A percentile compares a stretch with the other conserved stretches of the same genome.
phyloP scores from a whole-genome alignment of 2,329 filamentous ascomycete species.

The Thermomyces lanuginosus region DNA sequence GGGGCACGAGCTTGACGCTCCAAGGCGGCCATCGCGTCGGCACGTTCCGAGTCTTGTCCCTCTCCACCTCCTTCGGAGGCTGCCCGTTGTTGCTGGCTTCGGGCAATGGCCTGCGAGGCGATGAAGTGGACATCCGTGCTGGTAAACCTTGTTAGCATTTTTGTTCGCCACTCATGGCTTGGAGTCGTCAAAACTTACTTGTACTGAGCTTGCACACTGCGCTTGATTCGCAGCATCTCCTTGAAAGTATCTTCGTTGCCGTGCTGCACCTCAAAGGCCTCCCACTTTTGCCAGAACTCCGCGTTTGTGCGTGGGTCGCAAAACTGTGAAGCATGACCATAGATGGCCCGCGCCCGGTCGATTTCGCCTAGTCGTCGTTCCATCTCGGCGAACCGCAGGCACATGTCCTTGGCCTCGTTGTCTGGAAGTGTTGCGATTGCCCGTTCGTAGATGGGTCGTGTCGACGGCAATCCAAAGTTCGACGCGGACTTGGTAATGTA shows the following conservation, averaged over 20 bases:
- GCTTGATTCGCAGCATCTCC: constrained; percentile 95
- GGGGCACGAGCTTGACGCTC: constrained; percentile 81
- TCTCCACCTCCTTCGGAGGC: constrained; percentile 19
- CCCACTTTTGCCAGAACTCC: constrained; percentile 92
- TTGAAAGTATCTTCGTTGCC: constrained; percentile 99
- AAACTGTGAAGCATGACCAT: constrained; percentile 91
- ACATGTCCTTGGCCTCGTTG: constrained; percentile 89
- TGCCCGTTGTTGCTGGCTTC: constrained; percentile 48
- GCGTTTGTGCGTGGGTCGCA: constrained; percentile 85
- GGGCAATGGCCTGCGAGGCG: constrained; percentile 80
- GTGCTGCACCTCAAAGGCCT: constrained; percentile 90
- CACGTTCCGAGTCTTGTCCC: constrained; percentile 30
- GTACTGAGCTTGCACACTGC: constrained; percentile 93
- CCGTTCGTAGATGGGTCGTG: constrained; percentile 86
- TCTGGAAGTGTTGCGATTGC: constrained; percentile 90
- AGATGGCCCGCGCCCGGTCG: constrained; percentile 86
- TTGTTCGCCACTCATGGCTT: not conserved
- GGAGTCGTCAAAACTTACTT: constrained; percentile 40
- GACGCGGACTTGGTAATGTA: constrained; percentile 98
- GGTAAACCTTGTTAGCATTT: constrained; percentile 20
- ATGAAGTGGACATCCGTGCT: constrained; percentile 96
- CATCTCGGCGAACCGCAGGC: constrained; percentile 96
- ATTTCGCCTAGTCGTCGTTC: constrained; percentile 83
- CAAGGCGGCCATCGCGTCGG: constrained; percentile 76
- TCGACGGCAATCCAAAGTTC: constrained; percentile 92